These are phyloP conservation scores for Sphaerobolus stellatus DNA, from an alignment of 1,284 basidiomycete genomes.

Conservation along the genomic window DNA sequence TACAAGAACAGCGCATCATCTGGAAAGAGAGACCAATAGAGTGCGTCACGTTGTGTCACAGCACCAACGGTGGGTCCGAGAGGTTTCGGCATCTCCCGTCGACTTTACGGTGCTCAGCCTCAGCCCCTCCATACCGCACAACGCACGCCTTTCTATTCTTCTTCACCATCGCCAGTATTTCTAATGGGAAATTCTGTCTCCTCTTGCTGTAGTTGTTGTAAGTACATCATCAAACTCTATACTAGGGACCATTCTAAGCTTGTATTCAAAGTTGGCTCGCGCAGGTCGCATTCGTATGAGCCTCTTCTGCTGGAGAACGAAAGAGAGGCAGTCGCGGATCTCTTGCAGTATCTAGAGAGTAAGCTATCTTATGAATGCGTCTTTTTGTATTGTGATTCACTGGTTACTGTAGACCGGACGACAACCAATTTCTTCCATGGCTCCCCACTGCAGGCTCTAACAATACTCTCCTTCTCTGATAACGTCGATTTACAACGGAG, in stretches of 20 bases:
- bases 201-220: constrained; percentile 81
- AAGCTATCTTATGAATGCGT: constrained; percentile 31
- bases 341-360: constrained; percentile 98
- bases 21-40: too few species aligned
- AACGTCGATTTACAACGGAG: constrained; percentile 99
- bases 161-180: not conserved
- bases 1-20: too few species aligned
- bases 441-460: constrained; percentile 89
- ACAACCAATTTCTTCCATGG: constrained; percentile 97
- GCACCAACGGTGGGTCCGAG: too few species aligned
- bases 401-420: constrained; percentile 69
- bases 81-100: constrained; percentile 5
- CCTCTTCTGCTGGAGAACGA: constrained; percentile 96
- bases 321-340: constrained; percentile 96
- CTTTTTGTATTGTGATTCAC: constrained; percentile 12
- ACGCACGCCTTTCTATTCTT: not conserved
- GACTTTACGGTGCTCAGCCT: not conserved
- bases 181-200: constrained; percentile 50
- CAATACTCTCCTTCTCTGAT: constrained; percentile 97
- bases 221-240: constrained; percentile 29
- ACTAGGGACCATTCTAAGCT: constrained; percentile 11
- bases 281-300: constrained; percentile 85
- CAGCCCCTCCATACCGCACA: not conserved
- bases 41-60: too few species aligned
- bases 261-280: constrained; percentile 61